Conservation (phyloP, 2,329 filamentous ascomycete species). For the Phialophora expanda region DNA sequence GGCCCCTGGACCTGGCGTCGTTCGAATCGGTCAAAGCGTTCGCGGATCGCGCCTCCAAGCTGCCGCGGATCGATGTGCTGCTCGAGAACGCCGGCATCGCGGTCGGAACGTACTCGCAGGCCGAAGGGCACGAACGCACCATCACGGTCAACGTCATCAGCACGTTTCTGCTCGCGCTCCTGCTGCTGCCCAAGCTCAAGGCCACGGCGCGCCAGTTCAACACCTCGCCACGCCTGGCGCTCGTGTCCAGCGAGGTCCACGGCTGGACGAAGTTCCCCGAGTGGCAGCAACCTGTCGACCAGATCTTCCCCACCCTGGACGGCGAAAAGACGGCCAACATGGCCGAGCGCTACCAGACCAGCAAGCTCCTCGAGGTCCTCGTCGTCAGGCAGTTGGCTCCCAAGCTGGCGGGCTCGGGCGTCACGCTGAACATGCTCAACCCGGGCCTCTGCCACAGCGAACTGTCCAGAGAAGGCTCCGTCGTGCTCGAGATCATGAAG, state of each 20-base stretch:
- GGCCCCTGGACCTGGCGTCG: conserved; percentile 50
- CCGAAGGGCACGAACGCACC: conserved; percentile 55
- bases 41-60: conserved; percentile 41
- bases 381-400: conserved; percentile 45
- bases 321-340: conserved; percentile 46
- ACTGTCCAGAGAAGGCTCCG: conserved; percentile 48
- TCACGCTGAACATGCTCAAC: conserved; percentile 59
- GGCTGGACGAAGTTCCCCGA: conserved; percentile 48
- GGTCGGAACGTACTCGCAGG: conserved; percentile 42
- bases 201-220: conserved; percentile 45
- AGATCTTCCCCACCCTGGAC: conserved; percentile 49
- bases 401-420: conserved; percentile 40
- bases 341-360: conserved; percentile 51
- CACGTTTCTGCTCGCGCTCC: conserved; percentile 57
- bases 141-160: conserved; percentile 61
- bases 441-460: conserved; percentile 60
- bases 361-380: conserved; percentile 58
- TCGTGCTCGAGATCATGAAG: conserved; percentile 42
- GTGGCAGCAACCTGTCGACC: conserved; percentile 41
- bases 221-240: conserved; percentile 44
- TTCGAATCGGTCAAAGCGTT: conserved; percentile 49
- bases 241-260: conserved; percentile 55
- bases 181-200: conserved; percentile 60
- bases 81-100: conserved; percentile 54
- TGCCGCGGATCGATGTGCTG: conserved; percentile 47